These are phyloP conservation scores for Ambrosia trifida DNA, from an alignment of 129 eudicot species.

Conservation along the genomic window DNA sequence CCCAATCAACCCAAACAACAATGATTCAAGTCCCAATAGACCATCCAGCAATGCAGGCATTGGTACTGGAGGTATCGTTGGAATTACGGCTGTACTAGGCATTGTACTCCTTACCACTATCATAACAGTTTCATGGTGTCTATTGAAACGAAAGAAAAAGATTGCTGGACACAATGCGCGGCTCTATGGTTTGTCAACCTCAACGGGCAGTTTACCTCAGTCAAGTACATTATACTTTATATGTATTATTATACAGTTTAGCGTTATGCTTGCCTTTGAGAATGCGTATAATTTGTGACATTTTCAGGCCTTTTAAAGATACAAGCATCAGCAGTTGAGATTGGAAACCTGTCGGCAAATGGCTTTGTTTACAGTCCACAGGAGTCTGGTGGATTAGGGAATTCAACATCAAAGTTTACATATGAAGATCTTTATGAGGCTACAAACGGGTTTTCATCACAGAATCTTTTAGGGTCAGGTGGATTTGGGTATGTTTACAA, in stretches of 20 bases:
- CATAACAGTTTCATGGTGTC: constrained; percentile 39
- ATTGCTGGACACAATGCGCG: constrained; percentile 25
- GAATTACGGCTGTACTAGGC: constrained; percentile 47
- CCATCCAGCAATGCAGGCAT: constrained; percentile 49
- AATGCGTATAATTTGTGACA: constrained; percentile 34
- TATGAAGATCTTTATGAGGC: constrained; percentile 60
- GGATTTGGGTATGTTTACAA: constrained; percentile 91
- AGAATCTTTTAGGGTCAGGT: constrained; percentile 79
- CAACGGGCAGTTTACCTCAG: constrained; percentile 46
- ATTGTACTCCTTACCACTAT: constrained; percentile 43
- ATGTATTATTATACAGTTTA: not conserved
- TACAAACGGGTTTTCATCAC: constrained; percentile 66
- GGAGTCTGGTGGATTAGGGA: constrained; percentile 50
- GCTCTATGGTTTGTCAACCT: constrained; percentile 40
- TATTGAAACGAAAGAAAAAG: constrained; percentile 46
- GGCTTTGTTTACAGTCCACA: constrained; percentile 35
- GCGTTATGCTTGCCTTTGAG: not conserved
- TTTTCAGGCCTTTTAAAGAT: constrained; percentile 54
- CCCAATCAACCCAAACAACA: constrained; percentile 28
- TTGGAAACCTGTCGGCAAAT: constrained; percentile 37
- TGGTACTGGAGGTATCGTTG: constrained; percentile 44
- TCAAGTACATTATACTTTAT: constrained; percentile 47
- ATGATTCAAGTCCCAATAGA: constrained; percentile 33
- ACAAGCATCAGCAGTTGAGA: constrained; percentile 26
- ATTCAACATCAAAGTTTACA: constrained; percentile 56